Percentiles rank a stretch among this genome's conserved stretches.
These are phyloP conservation scores for Zizania latifolia DNA, from an alignment of 176 grass and related monocot species.

Conservation along the genomic window DNA sequence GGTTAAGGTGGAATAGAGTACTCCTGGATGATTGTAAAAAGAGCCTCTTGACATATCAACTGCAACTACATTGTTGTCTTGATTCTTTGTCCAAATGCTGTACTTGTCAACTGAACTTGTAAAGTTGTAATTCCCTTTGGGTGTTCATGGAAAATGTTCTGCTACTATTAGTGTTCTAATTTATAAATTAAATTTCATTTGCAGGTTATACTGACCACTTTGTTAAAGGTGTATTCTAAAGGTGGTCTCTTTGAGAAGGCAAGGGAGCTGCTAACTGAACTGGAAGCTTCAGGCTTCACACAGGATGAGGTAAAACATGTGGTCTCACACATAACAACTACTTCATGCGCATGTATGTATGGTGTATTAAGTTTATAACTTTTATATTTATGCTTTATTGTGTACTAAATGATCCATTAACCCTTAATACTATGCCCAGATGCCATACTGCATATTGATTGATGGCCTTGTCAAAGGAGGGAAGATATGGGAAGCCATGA, in stretches of 20 bases:
- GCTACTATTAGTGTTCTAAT: slow-evolving; percentile 1
- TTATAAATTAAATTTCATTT: slow-evolving; percentile 12
- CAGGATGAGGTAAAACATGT: slow-evolving; percentile 71
- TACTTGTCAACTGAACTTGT: not conserved
- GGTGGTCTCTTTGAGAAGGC: slow-evolving; percentile 90
- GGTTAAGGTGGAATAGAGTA: not conserved
- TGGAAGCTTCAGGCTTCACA: slow-evolving; percentile 76
- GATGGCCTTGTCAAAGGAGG: slow-evolving; percentile 87
- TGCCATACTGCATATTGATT: slow-evolving; percentile 87
- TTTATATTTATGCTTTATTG: slow-evolving; percentile 6
- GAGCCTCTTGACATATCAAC: not conserved
- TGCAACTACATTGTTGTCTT: not conserved
- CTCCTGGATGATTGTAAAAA: not conserved
- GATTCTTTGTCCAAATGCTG: not conserved
- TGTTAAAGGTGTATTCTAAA: slow-evolving; percentile 94
- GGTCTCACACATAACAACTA: not conserved
- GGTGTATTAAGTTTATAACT: not conserved
- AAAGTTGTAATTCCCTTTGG: not conserved
- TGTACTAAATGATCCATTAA: slow-evolving; percentile 4
- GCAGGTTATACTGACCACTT: slow-evolving; percentile 89
- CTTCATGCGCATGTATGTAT: slow-evolving; percentile 1
- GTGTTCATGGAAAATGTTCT: not conserved
- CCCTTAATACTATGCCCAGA: slow-evolving; percentile 43
- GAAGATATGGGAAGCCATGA: slow-evolving; percentile 56
- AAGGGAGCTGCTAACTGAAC: slow-evolving; percentile 58